Evolutionary conservation across 768 basidiomycete species (phyloP).

Genomic region (Kwoniella heveanensis): DNA sequence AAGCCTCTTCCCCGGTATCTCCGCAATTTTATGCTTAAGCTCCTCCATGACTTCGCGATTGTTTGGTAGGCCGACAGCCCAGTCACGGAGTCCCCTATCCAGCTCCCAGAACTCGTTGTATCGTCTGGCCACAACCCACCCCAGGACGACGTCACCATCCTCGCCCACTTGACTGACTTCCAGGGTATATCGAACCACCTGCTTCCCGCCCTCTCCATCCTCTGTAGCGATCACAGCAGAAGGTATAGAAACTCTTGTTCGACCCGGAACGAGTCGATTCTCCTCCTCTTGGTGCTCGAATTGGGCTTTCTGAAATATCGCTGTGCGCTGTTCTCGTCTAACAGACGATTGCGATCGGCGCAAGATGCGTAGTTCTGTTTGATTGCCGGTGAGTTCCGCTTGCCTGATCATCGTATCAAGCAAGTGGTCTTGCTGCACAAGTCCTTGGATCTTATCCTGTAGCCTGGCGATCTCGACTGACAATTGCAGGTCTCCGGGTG

Average conservation of each 20-base stretch:
- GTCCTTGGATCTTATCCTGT: constrained; percentile 70
- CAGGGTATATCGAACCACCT: constrained; percentile 86
- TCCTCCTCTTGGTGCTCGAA: constrained; percentile 94
- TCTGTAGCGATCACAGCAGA: constrained; percentile 74
- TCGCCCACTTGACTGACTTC: constrained; percentile 85
- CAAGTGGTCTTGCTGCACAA: constrained; percentile 78
- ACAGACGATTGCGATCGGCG: constrained; percentile 79
- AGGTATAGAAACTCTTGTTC: constrained; percentile 81
- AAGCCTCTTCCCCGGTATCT: constrained; percentile 91
- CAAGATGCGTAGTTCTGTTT: constrained; percentile 79
- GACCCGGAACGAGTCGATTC: constrained; percentile 78
- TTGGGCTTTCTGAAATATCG: constrained; percentile 85
- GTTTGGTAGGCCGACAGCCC: constrained; percentile 21
- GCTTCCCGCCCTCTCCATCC: constrained; percentile 71
- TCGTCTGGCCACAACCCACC: constrained; percentile 89
- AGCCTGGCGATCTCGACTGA: constrained; percentile 71
- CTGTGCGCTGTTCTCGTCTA: constrained; percentile 76
- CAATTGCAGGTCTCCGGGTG: constrained; percentile 64
- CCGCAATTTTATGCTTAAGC: constrained; percentile 64
- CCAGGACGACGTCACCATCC: constrained; percentile 71
- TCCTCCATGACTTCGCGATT: constrained; percentile 61
- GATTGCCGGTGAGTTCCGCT: constrained; percentile 89
- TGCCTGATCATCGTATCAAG: constrained; percentile 87
- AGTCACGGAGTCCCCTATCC: constrained; percentile 79
- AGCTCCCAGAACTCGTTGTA: constrained; percentile 94